phyloP scores from a whole-genome alignment of 345 rosid genomes.

The Cardamine occulta region DNA sequence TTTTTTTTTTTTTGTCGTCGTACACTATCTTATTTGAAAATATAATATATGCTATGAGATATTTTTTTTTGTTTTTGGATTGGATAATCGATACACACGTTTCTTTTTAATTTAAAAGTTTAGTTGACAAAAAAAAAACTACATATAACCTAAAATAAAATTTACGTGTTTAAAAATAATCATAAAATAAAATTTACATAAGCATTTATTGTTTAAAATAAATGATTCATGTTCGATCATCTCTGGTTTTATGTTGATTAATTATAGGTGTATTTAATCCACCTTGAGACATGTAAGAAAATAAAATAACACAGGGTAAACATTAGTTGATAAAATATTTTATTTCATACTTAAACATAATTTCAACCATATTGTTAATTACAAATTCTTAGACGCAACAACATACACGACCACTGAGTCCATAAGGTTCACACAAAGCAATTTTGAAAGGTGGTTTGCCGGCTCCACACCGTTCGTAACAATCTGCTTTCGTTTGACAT shows the following conservation, averaged over 20 bases:
- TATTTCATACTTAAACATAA: background rate
- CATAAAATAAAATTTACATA: too few species aligned
- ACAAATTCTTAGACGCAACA: background rate
- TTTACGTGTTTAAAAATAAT: too few species aligned
- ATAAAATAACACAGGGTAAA: too few species aligned
- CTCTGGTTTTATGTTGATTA: background rate
- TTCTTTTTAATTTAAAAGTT: background rate
- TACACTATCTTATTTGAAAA: background rate
- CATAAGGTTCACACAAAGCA: background rate
- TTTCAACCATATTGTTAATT: background rate
- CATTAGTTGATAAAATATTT: too few species aligned
- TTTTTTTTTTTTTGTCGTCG: background rate
- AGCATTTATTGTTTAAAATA: too few species aligned
- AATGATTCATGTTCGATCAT: background rate
- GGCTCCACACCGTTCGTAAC: background rate
- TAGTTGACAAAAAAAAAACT: too few species aligned
- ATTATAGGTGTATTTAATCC: background rate
- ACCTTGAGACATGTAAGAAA: background rate
- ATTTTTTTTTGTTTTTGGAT: background rate
- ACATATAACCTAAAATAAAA: too few species aligned
- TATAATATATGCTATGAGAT: background rate
- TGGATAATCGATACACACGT: background rate
- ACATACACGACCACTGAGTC: background rate
- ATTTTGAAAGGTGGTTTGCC: background rate
- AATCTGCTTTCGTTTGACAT: constrained; percentile 5